Evolutionary conservation across 1,284 basidiomycete genomes (phyloP), one percentile per base, ranked within the genome.

Genomic region (Malassezia cuniculi): DNA sequence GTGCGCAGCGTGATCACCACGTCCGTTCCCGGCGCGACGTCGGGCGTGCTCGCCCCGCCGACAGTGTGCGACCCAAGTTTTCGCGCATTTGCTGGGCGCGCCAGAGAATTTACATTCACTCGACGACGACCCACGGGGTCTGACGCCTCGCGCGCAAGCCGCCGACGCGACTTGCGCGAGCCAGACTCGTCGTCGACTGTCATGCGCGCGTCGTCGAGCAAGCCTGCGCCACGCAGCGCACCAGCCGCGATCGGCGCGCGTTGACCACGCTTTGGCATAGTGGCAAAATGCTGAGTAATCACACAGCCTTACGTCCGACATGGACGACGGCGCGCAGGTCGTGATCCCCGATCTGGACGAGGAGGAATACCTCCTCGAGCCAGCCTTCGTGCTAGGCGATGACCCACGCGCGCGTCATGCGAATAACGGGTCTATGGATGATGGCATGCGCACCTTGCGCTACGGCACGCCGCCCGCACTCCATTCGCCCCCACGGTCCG

Each of bases 1-100:
- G 26, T 34, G n/a, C 42, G 42, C 33, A 45, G 33, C 27, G 42
- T 45, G 72, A 75, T n/a, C 85, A 70, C 81, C 80, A 2, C 42
- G 19, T 39, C 39, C 5, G 37, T 39, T 22, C 31, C 21, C 16
- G 42, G 42, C 42, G 27, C 26, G 6, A 45, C 42, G 28, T 45
- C 42, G 7, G 24, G 6, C 15, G 20, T 21, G 4, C 14, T 25
- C 3, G 17, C 16, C 14, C 14, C 30, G 20, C 20, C 26, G n/a
- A 33, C 25, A 18, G 31, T 14, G 15, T 28, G 17, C 11, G 30
- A 15, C 26, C 12, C 16, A 3, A 11, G 16, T 6, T 22, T 22
- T 6, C 35, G 41, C 22, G 17, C 24, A 27, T 45, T 39, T 16
- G 42, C 42, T 12, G 36, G 31, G 10, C 42, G 42, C 22, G 27